Evolutionary conservation across 805 yeast genomes (phyloP).

Genomic region (Metschnikowia gruessii): DNA sequence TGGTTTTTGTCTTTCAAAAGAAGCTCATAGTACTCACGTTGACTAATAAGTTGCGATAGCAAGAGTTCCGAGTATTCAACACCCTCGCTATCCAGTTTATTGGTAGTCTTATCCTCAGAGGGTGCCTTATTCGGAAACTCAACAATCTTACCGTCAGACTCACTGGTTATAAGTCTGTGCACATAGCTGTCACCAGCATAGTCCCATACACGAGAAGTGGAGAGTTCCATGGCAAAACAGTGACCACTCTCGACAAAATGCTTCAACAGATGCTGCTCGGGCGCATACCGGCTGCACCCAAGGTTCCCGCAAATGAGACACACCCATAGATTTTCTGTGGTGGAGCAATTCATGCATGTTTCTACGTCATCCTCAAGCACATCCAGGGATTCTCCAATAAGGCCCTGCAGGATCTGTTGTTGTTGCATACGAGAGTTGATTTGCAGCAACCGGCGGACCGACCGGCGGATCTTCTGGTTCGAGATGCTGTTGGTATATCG

Average conservation of each 20-base stretch:
- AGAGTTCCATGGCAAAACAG: conserved; percentile 86
- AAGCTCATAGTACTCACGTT: conserved; percentile 75
- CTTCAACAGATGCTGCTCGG: conserved; percentile 78
- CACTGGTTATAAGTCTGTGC: conserved; percentile 79
- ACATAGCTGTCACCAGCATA: conserved; percentile 90
- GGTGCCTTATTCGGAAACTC: conserved; percentile 52
- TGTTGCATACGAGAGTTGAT: conserved; percentile 21
- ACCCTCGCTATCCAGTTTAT: conserved; percentile 9
- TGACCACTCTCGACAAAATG: conserved; percentile 78
- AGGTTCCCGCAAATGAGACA: conserved; percentile 86
- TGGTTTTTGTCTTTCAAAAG: conserved; percentile 25
- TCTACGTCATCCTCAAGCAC: conserved; percentile 10
- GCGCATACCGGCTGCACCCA: conserved; percentile 86
- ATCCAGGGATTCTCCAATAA: background rate
- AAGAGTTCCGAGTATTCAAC: conserved; percentile 77
- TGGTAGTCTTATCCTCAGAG: conserved; percentile 2
- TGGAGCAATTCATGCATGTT: conserved; percentile 56
- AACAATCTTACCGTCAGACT: conserved; percentile 84
- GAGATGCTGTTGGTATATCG: conserved; percentile 59
- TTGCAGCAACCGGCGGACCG: conserved; percentile 35
- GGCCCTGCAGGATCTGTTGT: conserved; percentile 12
- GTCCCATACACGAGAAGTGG: conserved; percentile 90
- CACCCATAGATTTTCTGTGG: conserved; percentile 71
- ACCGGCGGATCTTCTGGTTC: conserved; percentile 34
- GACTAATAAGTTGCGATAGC: conserved; percentile 79